Evolutionary conservation across 257 asterid species (phyloP).

Genomic region (Penstemon newberryi): DNA sequence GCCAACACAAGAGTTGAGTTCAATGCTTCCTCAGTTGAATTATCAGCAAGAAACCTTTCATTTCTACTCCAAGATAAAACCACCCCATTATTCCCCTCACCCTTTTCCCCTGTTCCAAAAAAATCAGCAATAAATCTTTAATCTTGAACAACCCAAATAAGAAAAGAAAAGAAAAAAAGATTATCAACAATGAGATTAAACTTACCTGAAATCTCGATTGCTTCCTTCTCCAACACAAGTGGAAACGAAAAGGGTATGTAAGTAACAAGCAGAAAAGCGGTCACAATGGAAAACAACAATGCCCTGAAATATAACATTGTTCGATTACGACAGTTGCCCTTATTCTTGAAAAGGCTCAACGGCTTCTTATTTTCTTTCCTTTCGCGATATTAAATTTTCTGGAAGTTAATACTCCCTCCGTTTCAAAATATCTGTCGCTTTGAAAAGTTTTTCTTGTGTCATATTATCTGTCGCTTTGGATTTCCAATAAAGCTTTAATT

Average conservation of each 20-base stretch:
- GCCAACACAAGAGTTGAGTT: slow-evolving; percentile 59
- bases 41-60: slow-evolving; percentile 46
- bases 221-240: slow-evolving; percentile 9
- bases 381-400: not conserved
- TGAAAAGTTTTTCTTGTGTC: no score
- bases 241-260: slow-evolving; percentile 33
- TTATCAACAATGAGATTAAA: not conserved
- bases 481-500: no score
- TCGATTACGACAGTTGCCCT: not conserved
- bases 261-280: slow-evolving; percentile 31
- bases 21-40: slow-evolving; percentile 25
- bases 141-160: not conserved
- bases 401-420: not conserved
- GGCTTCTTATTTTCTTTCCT: not conserved
- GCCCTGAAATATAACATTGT: slow-evolving; percentile 38
- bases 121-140: not conserved
- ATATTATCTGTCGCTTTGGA: no score
- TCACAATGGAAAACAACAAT: slow-evolving; percentile 28
- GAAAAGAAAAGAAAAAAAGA: not conserved
- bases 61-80: slow-evolving; percentile 33
- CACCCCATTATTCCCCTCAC: slow-evolving; percentile 30
- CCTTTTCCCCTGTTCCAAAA: slow-evolving; percentile 32
- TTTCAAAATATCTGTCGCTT: no score
- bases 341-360: slow-evolving; percentile 7
- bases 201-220: slow-evolving; percentile 36